These are phyloP conservation scores for Penicillium paxilli DNA, from an alignment of 495 filamentous ascomycete genomes.

Conservation along the genomic window DNA sequence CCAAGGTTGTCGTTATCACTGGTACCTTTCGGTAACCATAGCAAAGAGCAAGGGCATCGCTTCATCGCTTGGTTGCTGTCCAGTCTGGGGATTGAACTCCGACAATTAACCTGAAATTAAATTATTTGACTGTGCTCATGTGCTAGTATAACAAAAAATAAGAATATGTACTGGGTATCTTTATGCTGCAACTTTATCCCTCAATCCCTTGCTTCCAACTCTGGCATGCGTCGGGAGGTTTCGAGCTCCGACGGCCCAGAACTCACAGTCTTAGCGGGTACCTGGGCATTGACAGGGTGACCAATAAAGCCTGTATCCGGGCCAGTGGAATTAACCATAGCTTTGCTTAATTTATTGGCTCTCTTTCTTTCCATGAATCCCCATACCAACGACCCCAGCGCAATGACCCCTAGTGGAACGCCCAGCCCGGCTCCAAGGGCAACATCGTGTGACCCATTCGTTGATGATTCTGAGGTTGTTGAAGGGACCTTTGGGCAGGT, in stretches of 20 bases:
- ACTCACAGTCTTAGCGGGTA: not conserved
- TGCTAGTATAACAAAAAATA: not conserved
- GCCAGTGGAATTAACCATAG: not conserved
- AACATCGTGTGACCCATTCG: conserved; percentile 20
- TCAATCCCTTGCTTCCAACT: conserved; percentile 14
- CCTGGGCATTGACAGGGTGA: not conserved
- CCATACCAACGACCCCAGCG: conserved; percentile 28
- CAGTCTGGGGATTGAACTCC: not conserved
- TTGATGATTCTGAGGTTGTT: conserved; percentile 28
- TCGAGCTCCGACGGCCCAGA: conserved; percentile 15
- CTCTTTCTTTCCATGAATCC: conserved; percentile 26
- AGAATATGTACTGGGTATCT: not conserved
- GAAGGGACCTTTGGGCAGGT: conserved; percentile 27
- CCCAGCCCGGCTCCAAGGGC: conserved; percentile 31
- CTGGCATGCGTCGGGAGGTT: not conserved
- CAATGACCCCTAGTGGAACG: conserved; percentile 30
- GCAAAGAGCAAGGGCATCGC: no score
- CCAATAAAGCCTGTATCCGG: not conserved
- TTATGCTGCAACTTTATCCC: not conserved
- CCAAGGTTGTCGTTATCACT: no score
- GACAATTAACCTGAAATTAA: not conserved
- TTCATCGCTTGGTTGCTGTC: no score
- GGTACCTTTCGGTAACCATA: no score
- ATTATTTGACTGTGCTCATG: not conserved
- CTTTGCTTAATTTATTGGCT: conserved; percentile 8